These are phyloP conservation scores for Laguncularia racemosa DNA, from an alignment of 345 rosid genomes.

Conservation along the genomic window DNA sequence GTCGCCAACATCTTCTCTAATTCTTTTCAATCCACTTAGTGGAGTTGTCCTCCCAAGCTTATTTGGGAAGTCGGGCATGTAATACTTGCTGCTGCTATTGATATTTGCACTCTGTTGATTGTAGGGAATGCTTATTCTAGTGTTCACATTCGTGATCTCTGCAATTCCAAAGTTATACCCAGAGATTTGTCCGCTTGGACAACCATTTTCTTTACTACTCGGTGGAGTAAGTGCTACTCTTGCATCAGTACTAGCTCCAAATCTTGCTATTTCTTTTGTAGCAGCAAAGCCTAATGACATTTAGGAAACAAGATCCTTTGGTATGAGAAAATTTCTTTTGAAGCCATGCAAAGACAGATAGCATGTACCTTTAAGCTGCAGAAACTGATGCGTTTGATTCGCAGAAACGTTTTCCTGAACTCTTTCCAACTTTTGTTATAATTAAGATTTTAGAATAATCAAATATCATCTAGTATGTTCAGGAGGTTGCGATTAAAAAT, in stretches of 20 bases:
- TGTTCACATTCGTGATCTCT: constrained; percentile 25
- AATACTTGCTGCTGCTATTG: constrained; percentile 12
- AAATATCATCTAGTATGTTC: too few relatives aligned
- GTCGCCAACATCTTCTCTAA: constrained; percentile 16
- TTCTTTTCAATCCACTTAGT: constrained; percentile 21
- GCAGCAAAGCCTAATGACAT: constrained; percentile 20
- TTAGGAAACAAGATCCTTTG: constrained; percentile 1
- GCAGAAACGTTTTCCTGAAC: too few relatives aligned
- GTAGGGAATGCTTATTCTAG: neutral
- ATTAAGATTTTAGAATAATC: too few relatives aligned
- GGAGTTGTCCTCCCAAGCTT: constrained; percentile 26
- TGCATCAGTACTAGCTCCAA: constrained; percentile 17
- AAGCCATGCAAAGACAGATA: too few relatives aligned
- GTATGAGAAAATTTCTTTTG: too few relatives aligned
- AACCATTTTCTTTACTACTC: constrained; percentile 14
- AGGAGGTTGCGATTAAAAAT: too few relatives aligned
- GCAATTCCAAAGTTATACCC: constrained; percentile 25
- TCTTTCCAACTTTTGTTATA: too few relatives aligned
- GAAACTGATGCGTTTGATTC: too few relatives aligned
- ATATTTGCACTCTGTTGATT: neutral
- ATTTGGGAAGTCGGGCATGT: constrained; percentile 19
- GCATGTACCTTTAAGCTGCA: too few relatives aligned
- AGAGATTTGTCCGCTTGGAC: constrained; percentile 16
- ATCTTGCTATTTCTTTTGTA: constrained; percentile 17
- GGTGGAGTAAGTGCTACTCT: constrained; percentile 23